Base-by-base conservation (phyloP, 2,329 filamentous ascomycete species). In the Hypoxylon sp. region DNA sequence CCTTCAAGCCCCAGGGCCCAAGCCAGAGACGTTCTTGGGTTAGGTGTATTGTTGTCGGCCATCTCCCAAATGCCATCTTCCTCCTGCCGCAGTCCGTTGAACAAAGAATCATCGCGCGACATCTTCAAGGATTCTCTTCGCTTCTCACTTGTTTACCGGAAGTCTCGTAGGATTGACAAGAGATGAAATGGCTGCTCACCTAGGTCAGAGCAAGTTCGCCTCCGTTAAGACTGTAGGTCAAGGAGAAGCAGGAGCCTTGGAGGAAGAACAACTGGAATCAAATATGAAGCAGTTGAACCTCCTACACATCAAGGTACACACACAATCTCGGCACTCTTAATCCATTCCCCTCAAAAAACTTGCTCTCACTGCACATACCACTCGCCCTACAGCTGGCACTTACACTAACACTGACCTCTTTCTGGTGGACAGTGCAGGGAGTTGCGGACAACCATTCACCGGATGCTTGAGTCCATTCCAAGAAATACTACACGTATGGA, bases 231-330 rank as follows among this genome's bases (percentile, higher is more conserved):
- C 37, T 59, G 40, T 64, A 48, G 66, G 61, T 20, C 72, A 73
- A 35, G 66, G 69, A 31, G 80, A 81, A 61, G 75, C 77, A 7
- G 81, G 37, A 57, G 31, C 6, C 20, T 25, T 81, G 79, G 82
- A 86, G 53, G 86, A 89, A 75, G 80, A 83, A 61, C 82, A 82
- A 64, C 79, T 89, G 6, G 82, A 85, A 66, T 79, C 82, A 65
- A 83, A 83, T 25, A 80, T 89, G 72, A 79, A 84, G 72, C 81
- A 83, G 35, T 80, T 89, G 58, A 85, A 87, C 72, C 79, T 86
- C 51, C 78, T 88, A n/a, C 85, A 89, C 73, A 80, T 86, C 73
- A 85, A 86, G 82, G 87, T 84, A 83, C 27, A 49, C 7, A 6
- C 11, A 4, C n/a, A 50, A 25, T n/a, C 13, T 33, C 22, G 14